Base-by-base conservation (phyloP, 768 basidiomycete species). In the Cystoderma amianthinum region DNA sequence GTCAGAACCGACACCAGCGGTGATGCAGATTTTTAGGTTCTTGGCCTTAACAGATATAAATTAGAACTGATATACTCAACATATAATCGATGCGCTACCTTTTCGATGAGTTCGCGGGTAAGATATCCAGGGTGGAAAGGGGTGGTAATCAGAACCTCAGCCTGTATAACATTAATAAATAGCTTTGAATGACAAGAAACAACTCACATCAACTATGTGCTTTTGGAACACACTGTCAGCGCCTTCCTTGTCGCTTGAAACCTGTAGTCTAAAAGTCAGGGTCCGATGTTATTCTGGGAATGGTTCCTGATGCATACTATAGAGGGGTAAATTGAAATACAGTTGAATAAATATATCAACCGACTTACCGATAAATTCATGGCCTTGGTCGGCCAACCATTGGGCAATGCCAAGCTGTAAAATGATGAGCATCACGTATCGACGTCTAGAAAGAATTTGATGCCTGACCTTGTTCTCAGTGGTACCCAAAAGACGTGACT, bases 1-100 rank as follows among this genome's bases (percentile, higher is more conserved):
- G 64, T 93, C 92, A 15, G 85, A 89, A 9, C 90, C 88, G 36
- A 92, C 89, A 60, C 88, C 89, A 44, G 91, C 92, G 17, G 92
- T 96, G 54, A 94, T 75, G 54, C 85, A 88, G 43, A 94, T 58
- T 64, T 90, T 94, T 46, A 96, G 76, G 51, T 93, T 92, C 64
- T 85, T 84, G 22, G 92, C 89, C 76, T 89, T 42, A 57, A 36
- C 7, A 18, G 39, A 10, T 18, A 38, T 6, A 23, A 30, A 43
- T 36, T 22, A 45, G 16, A 36, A 39, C 32, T 4, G 32, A 15
- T n/a, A n/a, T n/a, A n/a, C n/a, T 30, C 10, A 15, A 15, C 10
- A 30, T 9, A 9, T 9, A 40, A 15, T 6, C 6, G 13, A 20
- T 21, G 30, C 58, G 36, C 25, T 54, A 74, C 83, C 72, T 85